Evolutionary conservation across 805 yeast genomes (phyloP), one percentile per base, ranked within the genome.

Genomic region (Saturnispora saitoi): DNA sequence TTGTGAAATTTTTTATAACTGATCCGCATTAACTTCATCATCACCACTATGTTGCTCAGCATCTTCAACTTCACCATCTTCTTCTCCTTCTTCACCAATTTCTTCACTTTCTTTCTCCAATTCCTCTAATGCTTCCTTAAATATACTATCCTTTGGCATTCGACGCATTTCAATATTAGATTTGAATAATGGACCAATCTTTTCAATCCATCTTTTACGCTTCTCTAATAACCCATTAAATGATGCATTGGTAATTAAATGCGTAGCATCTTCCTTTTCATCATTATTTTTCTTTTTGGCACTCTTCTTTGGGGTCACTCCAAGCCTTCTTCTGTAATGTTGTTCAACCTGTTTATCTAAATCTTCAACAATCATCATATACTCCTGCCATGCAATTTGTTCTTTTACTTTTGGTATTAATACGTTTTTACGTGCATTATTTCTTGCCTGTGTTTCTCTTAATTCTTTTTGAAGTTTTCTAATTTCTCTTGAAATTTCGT

Each of bases 261-360:
- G 88, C 57, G 80, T 77, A 8, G 48, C 42, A n/a, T 60, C 61
- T 20, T 59, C 66, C 53, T 53, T 61, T 20, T 57, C 57, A 43
- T 48, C 47, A 26, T 55, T 48, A 11, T 54, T 51, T 3, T 61
- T 50, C 53, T 70, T 69, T 67, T 81, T 82, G 67, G 80, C 80
- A 56, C 77, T 71, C 61, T 77, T 79, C 58, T 76, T 84, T 1
- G 67, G 67, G 49, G 88, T 81, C 7, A 81, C 87, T 57, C 89
- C 80, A 48, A 85, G 75, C 51, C 97, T 72, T 64, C 89, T 85
- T 54, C 85, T 69, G 62, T 90, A 93, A 19, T 95, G 90, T 64
- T 87, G 97, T 62, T 93, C 99, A 32, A 93, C 90, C 66, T 93
- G 99, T 63, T 91, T 93, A 64, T 93, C 97, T 56, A 93, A 71